A percentile compares a stretch with the other conserved stretches of the same genome.
Evolutionary conservation across 495 filamentous ascomycete species (phyloP).

Genomic region (Rhypophila decipiens): DNA sequence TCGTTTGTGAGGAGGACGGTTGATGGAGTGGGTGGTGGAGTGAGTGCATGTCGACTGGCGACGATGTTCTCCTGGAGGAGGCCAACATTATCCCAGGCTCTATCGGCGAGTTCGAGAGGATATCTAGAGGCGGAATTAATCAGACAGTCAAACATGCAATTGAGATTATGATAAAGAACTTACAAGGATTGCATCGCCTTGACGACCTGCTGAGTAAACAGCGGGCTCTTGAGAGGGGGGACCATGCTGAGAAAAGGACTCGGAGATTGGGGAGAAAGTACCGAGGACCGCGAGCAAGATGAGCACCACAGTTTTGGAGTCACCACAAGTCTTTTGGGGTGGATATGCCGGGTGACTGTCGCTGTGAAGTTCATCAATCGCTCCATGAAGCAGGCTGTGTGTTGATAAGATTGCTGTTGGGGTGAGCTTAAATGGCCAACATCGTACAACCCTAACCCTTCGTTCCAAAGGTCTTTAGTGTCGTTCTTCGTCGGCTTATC

Average conservation of each 20-base stretch:
- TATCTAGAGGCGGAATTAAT: conserved; percentile 51
- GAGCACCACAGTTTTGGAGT: neutral
- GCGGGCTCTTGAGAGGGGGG: conserved; percentile 24
- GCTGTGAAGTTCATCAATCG: neutral
- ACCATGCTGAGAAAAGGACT: conserved; percentile 12
- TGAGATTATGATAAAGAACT: conserved; percentile 22
- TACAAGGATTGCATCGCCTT: conserved; percentile 77
- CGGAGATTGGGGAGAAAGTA: too few relatives aligned
- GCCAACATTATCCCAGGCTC: conserved; percentile 81
- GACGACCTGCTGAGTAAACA: conserved; percentile 74
- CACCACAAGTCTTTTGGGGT: neutral
- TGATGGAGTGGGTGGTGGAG: neutral
- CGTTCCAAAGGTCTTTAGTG: neutral
- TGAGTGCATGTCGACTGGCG: neutral
- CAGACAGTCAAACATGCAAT: neutral
- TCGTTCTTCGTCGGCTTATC: neutral
- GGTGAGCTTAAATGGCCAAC: neutral
- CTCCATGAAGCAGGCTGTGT: too few relatives aligned
- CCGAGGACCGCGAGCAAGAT: neutral
- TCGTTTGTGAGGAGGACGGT: conserved; percentile 82
- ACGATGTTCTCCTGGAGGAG: conserved; percentile 30
- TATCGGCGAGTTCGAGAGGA: conserved; percentile 81
- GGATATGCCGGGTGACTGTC: neutral
- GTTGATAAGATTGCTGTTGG: too few relatives aligned
- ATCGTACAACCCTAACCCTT: conserved; percentile 9